A percentile compares a stretch with the other conserved stretches of the same genome.
Conservation (phyloP, 306 rosid genomes). For the Glycine latifolia region DNA sequence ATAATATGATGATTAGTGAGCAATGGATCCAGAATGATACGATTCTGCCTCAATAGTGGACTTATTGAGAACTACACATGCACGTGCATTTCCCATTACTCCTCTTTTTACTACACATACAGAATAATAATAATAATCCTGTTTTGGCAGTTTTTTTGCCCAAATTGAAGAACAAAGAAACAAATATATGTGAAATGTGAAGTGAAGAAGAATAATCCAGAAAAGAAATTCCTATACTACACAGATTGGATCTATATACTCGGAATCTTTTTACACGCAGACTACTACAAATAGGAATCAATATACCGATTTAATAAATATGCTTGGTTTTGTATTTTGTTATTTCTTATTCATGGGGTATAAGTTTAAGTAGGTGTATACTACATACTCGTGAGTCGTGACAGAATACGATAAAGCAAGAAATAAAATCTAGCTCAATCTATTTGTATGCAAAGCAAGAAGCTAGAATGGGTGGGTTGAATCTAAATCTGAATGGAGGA, state of each 20-base stretch:
- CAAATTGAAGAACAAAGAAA: neutral
- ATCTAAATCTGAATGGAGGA: constrained; percentile 8
- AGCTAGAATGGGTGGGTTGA: neutral
- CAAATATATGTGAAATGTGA: neutral
- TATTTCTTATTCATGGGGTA: constrained; percentile 4
- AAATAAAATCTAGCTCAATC: constrained; percentile 12
- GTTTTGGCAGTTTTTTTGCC: constrained; percentile 40
- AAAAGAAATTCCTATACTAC: constrained; percentile 9
- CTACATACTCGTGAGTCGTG: constrained; percentile 15
- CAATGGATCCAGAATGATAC: constrained; percentile 55
- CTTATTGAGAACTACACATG: constrained; percentile 51
- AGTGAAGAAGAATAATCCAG: constrained; percentile 5
- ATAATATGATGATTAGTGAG: too few relatives aligned
- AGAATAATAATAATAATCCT: neutral
- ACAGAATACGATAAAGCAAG: neutral
- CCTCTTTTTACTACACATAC: neutral
- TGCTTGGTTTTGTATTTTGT: neutral
- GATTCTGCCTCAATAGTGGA: constrained; percentile 88
- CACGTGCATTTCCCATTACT: too few relatives aligned
- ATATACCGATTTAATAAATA: neutral
- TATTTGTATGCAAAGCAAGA: constrained; percentile 19
- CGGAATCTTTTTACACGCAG: constrained; percentile 38
- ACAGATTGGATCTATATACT: neutral
- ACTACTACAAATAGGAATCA: neutral
- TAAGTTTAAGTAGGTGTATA: too few relatives aligned